Percentiles rank a stretch among this genome's conserved stretches.
These are phyloP conservation scores for Fusarium pseudocircinatum DNA, from an alignment of 2,329 filamentous ascomycete species.

Conservation along the genomic window DNA sequence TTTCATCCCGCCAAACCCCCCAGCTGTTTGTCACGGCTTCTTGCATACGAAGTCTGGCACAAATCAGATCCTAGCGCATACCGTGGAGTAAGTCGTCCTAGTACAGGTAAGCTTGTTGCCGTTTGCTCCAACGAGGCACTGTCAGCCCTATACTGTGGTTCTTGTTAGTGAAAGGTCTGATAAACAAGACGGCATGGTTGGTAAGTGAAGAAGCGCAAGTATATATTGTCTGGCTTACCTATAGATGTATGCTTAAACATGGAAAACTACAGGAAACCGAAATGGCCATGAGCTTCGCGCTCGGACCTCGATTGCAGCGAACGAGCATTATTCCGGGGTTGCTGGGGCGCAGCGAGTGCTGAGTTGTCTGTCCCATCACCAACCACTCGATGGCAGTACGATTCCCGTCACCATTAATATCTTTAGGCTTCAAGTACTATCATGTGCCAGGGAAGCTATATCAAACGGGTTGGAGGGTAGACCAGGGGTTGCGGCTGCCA, in stretches of 20 bases:
- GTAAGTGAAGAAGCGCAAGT: background rate
- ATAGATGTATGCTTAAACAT: conserved; percentile 3
- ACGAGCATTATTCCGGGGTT: conserved; percentile 10
- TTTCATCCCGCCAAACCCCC: conserved; percentile 41
- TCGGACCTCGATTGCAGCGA: conserved; percentile 2
- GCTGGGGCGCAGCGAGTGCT: conserved; percentile 29
- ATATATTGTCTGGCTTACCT: background rate
- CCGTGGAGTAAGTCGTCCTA: conserved; percentile 1
- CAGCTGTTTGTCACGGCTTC: conserved; percentile 38
- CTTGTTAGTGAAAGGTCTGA: conserved; percentile 14
- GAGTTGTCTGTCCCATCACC: conserved; percentile 27
- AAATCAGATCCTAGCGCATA: conserved; percentile 35
- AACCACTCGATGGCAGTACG: conserved; percentile 1
- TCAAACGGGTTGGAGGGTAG: conserved; percentile 28
- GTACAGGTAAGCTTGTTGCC: conserved; percentile 4
- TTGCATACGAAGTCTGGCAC: conserved; percentile 26
- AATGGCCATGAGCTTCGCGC: background rate
- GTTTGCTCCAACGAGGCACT: conserved; percentile 12
- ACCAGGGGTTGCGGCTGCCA: conserved; percentile 32
- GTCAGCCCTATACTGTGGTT: conserved; percentile 24
- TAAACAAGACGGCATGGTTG: background rate
- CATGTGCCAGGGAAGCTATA: conserved; percentile 25
- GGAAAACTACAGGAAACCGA: background rate
- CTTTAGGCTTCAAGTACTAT: background rate
- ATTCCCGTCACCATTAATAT: background rate